phyloP scores from a whole-genome alignment of 345 rosid genomes.

The Xanthoceras sorbifolium region DNA sequence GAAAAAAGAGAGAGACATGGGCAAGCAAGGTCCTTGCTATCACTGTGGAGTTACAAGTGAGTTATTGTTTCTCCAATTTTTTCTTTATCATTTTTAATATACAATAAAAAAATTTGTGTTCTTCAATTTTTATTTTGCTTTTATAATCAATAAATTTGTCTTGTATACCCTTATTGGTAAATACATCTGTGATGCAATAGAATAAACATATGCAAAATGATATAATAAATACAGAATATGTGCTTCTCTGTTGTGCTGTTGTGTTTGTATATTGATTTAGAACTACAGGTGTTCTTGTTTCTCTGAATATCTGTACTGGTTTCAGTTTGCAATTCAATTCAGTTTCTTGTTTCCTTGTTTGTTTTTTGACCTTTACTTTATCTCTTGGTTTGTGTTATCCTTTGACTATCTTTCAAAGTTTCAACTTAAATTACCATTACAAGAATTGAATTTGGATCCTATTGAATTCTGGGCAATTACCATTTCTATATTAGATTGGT shows the following conservation, averaged over 20 bases:
- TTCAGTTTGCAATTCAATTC: slow-evolving; percentile 22
- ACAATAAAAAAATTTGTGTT: slow-evolving; percentile 11
- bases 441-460: slow-evolving; percentile 23
- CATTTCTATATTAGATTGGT: slow-evolving; percentile 18
- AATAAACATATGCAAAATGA: slow-evolving; percentile 25
- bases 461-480: slow-evolving; percentile 28
- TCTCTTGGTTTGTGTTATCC: slow-evolving; percentile 16
- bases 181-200: slow-evolving; percentile 24
- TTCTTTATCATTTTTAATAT: background rate
- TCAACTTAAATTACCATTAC: slow-evolving; percentile 20
- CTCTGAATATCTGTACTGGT: slow-evolving; percentile 17
- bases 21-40: slow-evolving; percentile 95
- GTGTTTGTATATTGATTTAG: slow-evolving; percentile 32
- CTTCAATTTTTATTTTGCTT: slow-evolving; percentile 12
- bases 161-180: slow-evolving; percentile 25
- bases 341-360: background rate
- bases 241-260: slow-evolving; percentile 27
- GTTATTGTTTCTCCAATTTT: slow-evolving; percentile 66
- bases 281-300: slow-evolving; percentile 12
- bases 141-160: background rate
- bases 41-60: slow-evolving; percentile 99
- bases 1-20: slow-evolving; percentile 55
- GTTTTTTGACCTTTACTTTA: slow-evolving; percentile 2
- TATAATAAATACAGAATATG: slow-evolving; percentile 20
- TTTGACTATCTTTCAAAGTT: slow-evolving; percentile 29